A percentile compares a stretch with the other conserved stretches of the same genome.
Evolutionary conservation across 164 flowering plant species (phyloP).

Genomic region (Macadamia tetraphylla): DNA sequence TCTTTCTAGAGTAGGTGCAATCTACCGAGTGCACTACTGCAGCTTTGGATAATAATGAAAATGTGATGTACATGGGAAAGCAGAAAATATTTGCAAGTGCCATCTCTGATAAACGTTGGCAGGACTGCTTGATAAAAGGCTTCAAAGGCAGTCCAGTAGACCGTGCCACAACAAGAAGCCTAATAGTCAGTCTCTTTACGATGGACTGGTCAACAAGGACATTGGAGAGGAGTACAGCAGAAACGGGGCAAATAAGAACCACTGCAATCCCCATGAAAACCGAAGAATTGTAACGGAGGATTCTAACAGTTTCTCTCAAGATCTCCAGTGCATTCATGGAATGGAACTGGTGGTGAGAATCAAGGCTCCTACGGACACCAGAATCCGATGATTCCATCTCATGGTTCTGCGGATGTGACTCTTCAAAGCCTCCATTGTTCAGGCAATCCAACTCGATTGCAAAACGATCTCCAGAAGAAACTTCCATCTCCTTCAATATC

Average conservation of each 20-base stretch:
- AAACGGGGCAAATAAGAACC: slow-evolving; percentile 70
- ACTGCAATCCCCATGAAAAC: slow-evolving; percentile 62
- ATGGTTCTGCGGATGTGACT: background rate
- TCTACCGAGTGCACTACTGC: slow-evolving; percentile 82
- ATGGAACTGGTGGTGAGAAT: slow-evolving; percentile 29
- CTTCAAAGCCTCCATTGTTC: slow-evolving; percentile 2
- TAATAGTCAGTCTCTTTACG: slow-evolving; percentile 46
- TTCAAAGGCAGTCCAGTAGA: slow-evolving; percentile 72
- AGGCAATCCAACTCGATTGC: slow-evolving; percentile 3
- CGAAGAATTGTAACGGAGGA: slow-evolving; percentile 57
- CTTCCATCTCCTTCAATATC: slow-evolving; percentile 11
- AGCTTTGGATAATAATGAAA: slow-evolving; percentile 67
- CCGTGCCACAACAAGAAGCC: slow-evolving; percentile 56
- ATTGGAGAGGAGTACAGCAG: slow-evolving; percentile 66
- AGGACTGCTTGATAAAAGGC: slow-evolving; percentile 54
- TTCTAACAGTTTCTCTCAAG: slow-evolving; percentile 74
- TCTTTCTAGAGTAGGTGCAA: slow-evolving; percentile 65
- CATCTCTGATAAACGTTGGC: slow-evolving; percentile 65
- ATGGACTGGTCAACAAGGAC: slow-evolving; percentile 57
- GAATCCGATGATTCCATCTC: slow-evolving; percentile 1
- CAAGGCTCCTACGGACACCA: background rate
- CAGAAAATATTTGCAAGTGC: slow-evolving; percentile 49
- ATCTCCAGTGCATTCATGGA: slow-evolving; percentile 77
- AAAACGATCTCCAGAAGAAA: background rate
- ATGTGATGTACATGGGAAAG: slow-evolving; percentile 68